Conservation (phyloP, 768 basidiomycete species). For the Lyophyllum atratum region DNA sequence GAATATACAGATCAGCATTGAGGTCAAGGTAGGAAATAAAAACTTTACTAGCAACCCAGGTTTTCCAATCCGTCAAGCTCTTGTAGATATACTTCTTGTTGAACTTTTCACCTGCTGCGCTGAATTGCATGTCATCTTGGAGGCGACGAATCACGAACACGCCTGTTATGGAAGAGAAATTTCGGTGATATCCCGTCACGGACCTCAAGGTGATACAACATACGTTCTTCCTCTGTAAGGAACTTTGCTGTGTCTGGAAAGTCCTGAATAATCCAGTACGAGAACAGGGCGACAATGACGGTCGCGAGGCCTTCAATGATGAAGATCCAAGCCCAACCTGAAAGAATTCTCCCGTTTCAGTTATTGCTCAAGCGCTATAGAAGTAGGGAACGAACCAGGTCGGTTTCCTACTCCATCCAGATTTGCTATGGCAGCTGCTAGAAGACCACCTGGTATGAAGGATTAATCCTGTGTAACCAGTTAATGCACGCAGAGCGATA, state of each 20-base stretch:
- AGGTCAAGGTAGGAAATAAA: neutral
- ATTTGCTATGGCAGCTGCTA: slow-evolving; percentile 68
- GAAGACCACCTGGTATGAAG: slow-evolving; percentile 55
- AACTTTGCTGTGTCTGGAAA: slow-evolving; percentile 79
- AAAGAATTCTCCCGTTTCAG: neutral
- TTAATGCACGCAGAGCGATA: neutral
- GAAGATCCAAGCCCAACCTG: slow-evolving; percentile 71
- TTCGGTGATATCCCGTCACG: neutral
- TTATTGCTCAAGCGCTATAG: slow-evolving; percentile 21
- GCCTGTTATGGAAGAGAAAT: slow-evolving; percentile 32
- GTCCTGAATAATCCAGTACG: slow-evolving; percentile 77
- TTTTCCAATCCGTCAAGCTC: slow-evolving; percentile 71
- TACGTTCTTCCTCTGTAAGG: slow-evolving; percentile 63
- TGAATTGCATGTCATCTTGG: slow-evolving; percentile 64
- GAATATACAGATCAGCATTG: neutral
- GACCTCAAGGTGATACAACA: slow-evolving; percentile 12
- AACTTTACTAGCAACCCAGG: slow-evolving; percentile 63
- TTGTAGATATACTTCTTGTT: slow-evolving; percentile 57
- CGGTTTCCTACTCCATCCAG: slow-evolving; percentile 70
- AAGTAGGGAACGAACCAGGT: slow-evolving; percentile 51
- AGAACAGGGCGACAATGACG: slow-evolving; percentile 54
- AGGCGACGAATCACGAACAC: slow-evolving; percentile 66
- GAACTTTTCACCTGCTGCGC: slow-evolving; percentile 62
- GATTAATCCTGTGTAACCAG: neutral
- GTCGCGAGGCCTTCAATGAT: slow-evolving; percentile 77